Conservation (phyloP, 2,329 filamentous ascomycete species). For the Botrytis porri region DNA sequence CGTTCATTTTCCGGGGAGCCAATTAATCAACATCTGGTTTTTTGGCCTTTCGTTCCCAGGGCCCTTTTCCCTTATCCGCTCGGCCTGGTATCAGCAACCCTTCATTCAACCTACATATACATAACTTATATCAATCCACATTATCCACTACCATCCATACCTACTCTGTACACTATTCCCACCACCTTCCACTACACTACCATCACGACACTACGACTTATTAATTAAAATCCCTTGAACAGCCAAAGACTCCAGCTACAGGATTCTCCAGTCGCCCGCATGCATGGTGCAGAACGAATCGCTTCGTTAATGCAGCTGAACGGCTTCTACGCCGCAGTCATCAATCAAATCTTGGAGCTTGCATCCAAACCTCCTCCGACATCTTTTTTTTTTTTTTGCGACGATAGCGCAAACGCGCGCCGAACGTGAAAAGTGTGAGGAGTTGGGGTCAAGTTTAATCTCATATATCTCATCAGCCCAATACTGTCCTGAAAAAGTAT, state of each 20-base stretch:
- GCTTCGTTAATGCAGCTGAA: constrained; percentile 22
- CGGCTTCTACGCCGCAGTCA: constrained; percentile 17
- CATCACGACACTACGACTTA: neutral
- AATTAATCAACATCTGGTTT: constrained; percentile 12
- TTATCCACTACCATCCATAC: neutral
- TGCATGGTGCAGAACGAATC: constrained; percentile 22
- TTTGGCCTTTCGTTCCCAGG: constrained; percentile 4
- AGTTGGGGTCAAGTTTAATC: neutral
- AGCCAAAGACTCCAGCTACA: neutral
- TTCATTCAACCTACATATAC: neutral
- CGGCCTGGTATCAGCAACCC: constrained; percentile 9
- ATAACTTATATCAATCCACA: too few relatives aligned
- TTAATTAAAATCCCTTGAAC: neutral
- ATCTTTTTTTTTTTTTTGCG: constrained; percentile 17
- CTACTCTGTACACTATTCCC: neutral
- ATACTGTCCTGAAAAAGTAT: neutral
- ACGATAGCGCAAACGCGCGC: constrained; percentile 23
- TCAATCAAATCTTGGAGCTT: constrained; percentile 18
- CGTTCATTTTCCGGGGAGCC: constrained; percentile 12
- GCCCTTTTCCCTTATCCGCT: constrained; percentile 15
- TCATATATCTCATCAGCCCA: constrained; percentile 1
- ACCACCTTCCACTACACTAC: neutral
- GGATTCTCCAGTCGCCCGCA: constrained; percentile 1
- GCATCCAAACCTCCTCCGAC: constrained; percentile 5
- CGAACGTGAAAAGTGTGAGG: constrained; percentile 4